These are phyloP conservation scores for Pilobolus umbonatus DNA, from an alignment of 192 early-diverging fungal species.

Conservation along the genomic window DNA sequence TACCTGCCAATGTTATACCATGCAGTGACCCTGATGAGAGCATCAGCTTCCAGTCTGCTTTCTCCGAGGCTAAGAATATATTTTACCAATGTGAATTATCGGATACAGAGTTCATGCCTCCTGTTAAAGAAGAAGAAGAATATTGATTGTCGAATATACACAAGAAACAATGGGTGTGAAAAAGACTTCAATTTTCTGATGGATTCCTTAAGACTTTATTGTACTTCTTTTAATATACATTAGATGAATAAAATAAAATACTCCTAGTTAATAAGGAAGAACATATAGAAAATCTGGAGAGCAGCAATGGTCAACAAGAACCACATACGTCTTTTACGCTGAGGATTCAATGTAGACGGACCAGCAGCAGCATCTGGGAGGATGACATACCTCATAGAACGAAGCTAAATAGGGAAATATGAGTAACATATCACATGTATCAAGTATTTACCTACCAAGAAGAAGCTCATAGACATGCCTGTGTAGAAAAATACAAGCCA, in stretches of 20 bases:
- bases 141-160: slow-evolving; percentile 9
- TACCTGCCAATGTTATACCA: slow-evolving; percentile 44
- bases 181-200: no score
- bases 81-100: slow-evolving; percentile 37
- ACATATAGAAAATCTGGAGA: slow-evolving; percentile 78
- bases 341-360: slow-evolving; percentile 52
- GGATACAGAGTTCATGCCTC: slow-evolving; percentile 44
- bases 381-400: slow-evolving; percentile 72
- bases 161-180: no score
- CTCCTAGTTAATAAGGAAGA: slow-evolving; percentile 49
- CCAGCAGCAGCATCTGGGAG: slow-evolving; percentile 62
- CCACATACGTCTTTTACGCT: slow-evolving; percentile 78
- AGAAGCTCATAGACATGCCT: slow-evolving; percentile 79
- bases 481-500: slow-evolving; percentile 72
- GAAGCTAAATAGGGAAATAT: slow-evolving; percentile 40
- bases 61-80: slow-evolving; percentile 36
- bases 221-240: background rate
- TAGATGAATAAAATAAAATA: background rate
- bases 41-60: slow-evolving; percentile 44
- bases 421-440: slow-evolving; percentile 2
- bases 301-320: slow-evolving; percentile 84
- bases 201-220: background rate
- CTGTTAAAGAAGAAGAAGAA: slow-evolving; percentile 20
- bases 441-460: slow-evolving; percentile 61
- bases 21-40: slow-evolving; percentile 37